Percentiles rank a stretch among this genome's conserved stretches.
These are phyloP conservation scores for Penicillium verhagenii DNA, from an alignment of 495 filamentous ascomycete species.

Conservation along the genomic window DNA sequence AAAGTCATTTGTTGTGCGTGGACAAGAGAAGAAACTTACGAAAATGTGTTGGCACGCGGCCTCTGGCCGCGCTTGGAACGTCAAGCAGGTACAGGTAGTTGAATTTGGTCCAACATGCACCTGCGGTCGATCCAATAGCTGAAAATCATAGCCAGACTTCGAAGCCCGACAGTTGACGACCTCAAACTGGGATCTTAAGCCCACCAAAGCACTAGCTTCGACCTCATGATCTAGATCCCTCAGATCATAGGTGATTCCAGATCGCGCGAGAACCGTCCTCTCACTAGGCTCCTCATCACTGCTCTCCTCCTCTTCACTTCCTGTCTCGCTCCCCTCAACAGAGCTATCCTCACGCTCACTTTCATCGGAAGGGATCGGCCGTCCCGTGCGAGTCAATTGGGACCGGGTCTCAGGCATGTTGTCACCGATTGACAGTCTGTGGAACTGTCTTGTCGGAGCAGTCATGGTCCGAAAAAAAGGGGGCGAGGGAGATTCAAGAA, in stretches of 20 bases:
- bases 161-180: constrained; percentile 36
- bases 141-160: constrained; percentile 35
- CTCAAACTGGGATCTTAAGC: constrained; percentile 35
- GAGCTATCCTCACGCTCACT: constrained; percentile 20
- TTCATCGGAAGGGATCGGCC: constrained; percentile 20
- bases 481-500: background rate
- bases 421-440: constrained; percentile 37
- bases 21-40: constrained; percentile 25
- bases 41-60: constrained; percentile 48
- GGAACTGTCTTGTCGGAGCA: constrained; percentile 42
- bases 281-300: constrained; percentile 17
- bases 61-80: constrained; percentile 29
- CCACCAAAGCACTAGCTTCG: constrained; percentile 36
- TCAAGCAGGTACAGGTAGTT: constrained; percentile 39
- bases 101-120: constrained; percentile 30
- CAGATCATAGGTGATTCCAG: constrained; percentile 47
- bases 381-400: constrained; percentile 23
- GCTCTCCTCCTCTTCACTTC: constrained; percentile 9
- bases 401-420: constrained; percentile 30
- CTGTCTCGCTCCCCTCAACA: background rate
- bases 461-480: constrained; percentile 33
- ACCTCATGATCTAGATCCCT: constrained; percentile 33
- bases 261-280: constrained; percentile 25
- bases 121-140: constrained; percentile 32
- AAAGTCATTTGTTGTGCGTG: background rate